Base-by-base conservation (phyloP, 2,329 filamentous ascomycete species). In the Ciborinia camelliae region DNA sequence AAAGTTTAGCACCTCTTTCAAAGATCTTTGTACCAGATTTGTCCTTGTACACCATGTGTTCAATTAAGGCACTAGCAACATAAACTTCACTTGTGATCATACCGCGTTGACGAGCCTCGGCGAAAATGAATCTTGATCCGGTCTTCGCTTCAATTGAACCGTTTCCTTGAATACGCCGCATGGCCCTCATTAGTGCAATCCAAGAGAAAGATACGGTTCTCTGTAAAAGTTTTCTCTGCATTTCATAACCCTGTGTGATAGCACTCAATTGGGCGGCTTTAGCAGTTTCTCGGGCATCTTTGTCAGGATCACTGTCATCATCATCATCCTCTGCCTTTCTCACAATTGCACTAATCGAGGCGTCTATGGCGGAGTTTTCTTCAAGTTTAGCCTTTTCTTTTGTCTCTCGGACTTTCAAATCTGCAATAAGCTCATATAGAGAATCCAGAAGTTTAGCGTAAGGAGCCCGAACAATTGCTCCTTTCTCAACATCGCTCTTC, bases 21-120 rank as follows among this genome's bases (percentile, higher is more conserved):
- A 98, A 96, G 66, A 99, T 98, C 79, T 95, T 97, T 51, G 90
- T 91, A 1, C 93, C 94, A 0, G 95, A 91, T 0, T 89, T 86
- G 72, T 98, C 95, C 74, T 96, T 95, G 77, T 99, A 99, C 70
- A 96, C 96, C 71, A 96, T 89, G 75, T 95, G 94, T 76, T 99
- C 95, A 73, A 99, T 90, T 66, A 96, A 82, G 20, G 96, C 95
- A 70, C 92, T 92, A 0, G 92, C 92, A 62, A 97, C 90, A 74
- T 99, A 99, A 7, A 97, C 91, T 75, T 98, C 95, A 72, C 92
- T 96, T 9, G 92, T 95, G 53, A 99, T 84, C 62, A 92, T 90
- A 23, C 95, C 96, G 69, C 88, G 88, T 72, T 90, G 90, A 41
- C 95, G 87, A 55, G 95, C 93, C 76, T 98, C 92, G 2, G 87